These are phyloP conservation scores for Iberis pinnata DNA, from an alignment of 345 rosid genomes.

Conservation along the genomic window DNA sequence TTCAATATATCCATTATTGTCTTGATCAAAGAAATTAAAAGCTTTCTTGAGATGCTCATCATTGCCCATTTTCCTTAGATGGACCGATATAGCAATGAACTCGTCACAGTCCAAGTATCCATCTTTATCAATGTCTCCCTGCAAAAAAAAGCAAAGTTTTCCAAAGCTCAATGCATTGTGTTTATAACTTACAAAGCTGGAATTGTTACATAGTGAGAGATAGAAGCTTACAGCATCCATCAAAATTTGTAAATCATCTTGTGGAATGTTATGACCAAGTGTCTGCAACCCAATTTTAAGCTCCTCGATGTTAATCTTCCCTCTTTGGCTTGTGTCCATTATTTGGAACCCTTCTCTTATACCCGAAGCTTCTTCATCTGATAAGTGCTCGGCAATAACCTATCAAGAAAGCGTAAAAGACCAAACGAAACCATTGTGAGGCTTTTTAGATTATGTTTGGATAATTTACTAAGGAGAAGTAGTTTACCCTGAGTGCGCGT, in stretches of 20 bases:
- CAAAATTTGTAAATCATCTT: constrained; percentile 76
- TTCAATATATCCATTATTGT: constrained; percentile 75
- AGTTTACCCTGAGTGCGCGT: constrained; percentile 94
- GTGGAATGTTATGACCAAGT: constrained; percentile 70
- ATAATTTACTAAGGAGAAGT: neutral
- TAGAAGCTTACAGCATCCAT: constrained; percentile 83
- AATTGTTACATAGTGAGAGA: neutral
- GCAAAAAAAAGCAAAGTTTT: constrained; percentile 25
- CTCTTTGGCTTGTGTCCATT: constrained; percentile 74
- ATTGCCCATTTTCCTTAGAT: constrained; percentile 82
- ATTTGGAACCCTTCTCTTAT: constrained; percentile 75
- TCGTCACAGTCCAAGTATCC: constrained; percentile 72
- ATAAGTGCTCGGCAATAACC: constrained; percentile 95
- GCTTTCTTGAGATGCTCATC: constrained; percentile 89
- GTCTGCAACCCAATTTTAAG: constrained; percentile 66
- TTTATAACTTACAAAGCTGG: neutral
- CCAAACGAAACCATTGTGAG: neutral
- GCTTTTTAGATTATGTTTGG: neutral
- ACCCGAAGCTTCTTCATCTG: constrained; percentile 92
- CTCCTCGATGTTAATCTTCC: constrained; percentile 82
- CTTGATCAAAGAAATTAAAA: constrained; percentile 66
- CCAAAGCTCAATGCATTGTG: constrained; percentile 15
- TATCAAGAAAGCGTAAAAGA: constrained; percentile 15
- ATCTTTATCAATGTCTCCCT: constrained; percentile 90
- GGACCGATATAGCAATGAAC: constrained; percentile 88